Evolutionary conservation across 208 protist species (phyloP).

Genomic region (Leishmania amazonensis): DNA sequence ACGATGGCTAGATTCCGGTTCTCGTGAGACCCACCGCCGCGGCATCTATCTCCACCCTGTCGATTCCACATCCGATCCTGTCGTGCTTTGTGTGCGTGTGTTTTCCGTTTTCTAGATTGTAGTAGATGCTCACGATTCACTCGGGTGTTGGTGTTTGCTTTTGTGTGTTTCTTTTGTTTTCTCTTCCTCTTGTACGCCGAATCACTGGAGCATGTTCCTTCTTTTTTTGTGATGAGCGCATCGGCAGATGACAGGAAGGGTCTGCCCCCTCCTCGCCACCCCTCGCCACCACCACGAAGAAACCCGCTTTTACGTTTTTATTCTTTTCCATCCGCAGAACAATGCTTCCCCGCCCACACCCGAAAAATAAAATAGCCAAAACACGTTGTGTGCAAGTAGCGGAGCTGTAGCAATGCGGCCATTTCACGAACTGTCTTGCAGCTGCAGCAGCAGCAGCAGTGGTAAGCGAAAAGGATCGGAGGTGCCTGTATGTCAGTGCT

Average conservation of each 20-base stretch:
- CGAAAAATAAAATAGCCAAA: not conserved
- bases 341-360: not conserved
- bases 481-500: not conserved
- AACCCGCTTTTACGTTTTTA: no score
- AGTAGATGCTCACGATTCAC: slow-evolving; percentile 5
- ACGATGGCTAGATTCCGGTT: not conserved
- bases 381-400: not conserved
- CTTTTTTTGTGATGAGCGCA: not conserved
- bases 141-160: not conserved
- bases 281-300: no score
- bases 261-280: no score
- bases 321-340: no score
- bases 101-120: not conserved
- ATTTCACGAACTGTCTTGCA: not conserved
- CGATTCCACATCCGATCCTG: not conserved
- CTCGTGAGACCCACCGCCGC: not conserved
- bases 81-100: not conserved
- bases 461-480: not conserved
- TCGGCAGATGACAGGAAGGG: no score
- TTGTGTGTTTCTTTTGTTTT: not conserved
- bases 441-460: not conserved
- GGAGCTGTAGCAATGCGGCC: not conserved
- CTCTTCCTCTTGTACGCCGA: not conserved
- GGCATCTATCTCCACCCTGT: not conserved
- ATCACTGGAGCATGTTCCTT: not conserved